phyloP scores from a whole-genome alignment of 2,329 filamentous ascomycete species.

The Diplodia scrobiculata region DNA sequence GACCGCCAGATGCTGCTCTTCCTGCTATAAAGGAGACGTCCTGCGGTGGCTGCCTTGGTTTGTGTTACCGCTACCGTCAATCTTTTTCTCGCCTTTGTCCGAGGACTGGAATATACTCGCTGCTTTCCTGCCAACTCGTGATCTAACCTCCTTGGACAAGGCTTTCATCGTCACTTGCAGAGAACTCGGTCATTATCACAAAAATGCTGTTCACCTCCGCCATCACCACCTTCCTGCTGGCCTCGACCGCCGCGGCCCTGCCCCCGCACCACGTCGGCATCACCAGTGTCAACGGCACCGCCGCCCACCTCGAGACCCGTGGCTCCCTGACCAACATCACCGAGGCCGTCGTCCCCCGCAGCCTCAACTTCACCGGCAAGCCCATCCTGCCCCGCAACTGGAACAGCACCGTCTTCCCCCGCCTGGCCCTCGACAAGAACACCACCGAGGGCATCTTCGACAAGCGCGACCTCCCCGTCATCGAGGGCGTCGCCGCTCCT shows the following conservation, averaged over 20 bases:
- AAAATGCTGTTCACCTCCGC: conserved; percentile 22
- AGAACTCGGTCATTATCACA: not conserved
- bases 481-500: conserved; percentile 5
- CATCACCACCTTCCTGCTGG: conserved; percentile 8
- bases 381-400: conserved; percentile 6
- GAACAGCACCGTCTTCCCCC: conserved; percentile 7
- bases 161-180: not conserved
- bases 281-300: not conserved
- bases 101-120: not conserved
- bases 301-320: conserved; percentile 1
- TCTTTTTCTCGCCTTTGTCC: conserved; percentile 7
- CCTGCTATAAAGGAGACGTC: conserved; percentile 19
- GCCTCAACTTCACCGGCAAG: conserved; percentile 1
- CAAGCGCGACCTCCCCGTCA: conserved; percentile 15
- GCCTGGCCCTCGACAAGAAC: conserved; percentile 17
- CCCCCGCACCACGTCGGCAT: conserved; percentile 11
- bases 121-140: not conserved
- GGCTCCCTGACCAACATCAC: conserved; percentile 12
- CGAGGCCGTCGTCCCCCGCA: conserved; percentile 13
- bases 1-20: not conserved
- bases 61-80: conserved; percentile 20
- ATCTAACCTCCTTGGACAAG: not conserved
- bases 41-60: not conserved
- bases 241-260: conserved; percentile 18
- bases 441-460: conserved; percentile 24